Evolutionary conservation across 441 rosid species (phyloP).

Genomic region (Brassica hybrid): DNA sequence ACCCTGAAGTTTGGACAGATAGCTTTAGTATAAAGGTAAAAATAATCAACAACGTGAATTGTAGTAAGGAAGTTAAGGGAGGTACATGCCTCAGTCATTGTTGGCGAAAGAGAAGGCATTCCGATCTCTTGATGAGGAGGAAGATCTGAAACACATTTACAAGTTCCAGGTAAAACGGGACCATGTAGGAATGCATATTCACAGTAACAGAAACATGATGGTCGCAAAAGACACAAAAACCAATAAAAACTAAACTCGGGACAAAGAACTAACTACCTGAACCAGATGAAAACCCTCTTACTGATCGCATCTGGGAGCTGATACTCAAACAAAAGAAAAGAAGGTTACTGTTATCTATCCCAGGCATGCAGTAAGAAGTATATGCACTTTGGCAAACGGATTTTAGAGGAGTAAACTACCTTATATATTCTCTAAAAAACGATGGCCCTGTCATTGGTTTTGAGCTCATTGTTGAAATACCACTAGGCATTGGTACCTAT

Average conservation of each 20-base stretch:
- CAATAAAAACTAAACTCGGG: conserved; percentile 1
- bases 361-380: conserved; percentile 13
- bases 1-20: conserved; percentile 62
- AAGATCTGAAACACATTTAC: conserved; percentile 65
- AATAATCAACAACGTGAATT: neutral
- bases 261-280: conserved; percentile 57
- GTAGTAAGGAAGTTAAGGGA: conserved; percentile 12
- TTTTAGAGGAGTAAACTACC: conserved; percentile 44
- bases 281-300: conserved; percentile 77
- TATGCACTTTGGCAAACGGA: neutral
- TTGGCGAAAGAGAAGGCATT: conserved; percentile 99
- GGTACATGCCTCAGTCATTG: conserved; percentile 88
- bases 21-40: conserved; percentile 23
- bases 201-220: conserved; percentile 16
- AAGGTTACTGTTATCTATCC: conserved; percentile 15
- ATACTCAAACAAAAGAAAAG: conserved; percentile 33
- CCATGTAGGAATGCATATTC: conserved; percentile 14
- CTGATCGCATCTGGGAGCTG: conserved; percentile 60
- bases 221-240: neutral
- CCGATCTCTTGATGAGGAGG: conserved; percentile 98
- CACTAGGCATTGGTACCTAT: conserved; percentile 52
- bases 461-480: conserved; percentile 43
- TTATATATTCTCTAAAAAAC: conserved; percentile 36
- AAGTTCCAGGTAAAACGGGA: conserved; percentile 23
- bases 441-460: conserved; percentile 44